Evolutionary conservation across 306 rosid genomes (phyloP), one percentile per base, ranked within the genome.

Genomic region (Malus sieversii): DNA sequence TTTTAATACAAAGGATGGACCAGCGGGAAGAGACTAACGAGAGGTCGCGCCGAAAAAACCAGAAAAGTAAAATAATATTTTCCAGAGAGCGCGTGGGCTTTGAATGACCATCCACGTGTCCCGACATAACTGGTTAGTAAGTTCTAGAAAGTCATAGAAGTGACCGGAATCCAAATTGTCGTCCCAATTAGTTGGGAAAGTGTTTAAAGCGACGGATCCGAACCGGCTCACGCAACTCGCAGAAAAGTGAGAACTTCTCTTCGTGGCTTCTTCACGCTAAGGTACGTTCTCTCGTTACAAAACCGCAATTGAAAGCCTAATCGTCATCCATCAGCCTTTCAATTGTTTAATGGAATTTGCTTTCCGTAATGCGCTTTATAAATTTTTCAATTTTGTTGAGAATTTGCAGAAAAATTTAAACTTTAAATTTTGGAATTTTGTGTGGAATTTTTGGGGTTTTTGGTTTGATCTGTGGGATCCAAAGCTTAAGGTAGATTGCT

Each of bases 81-180:
- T 40, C 5, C 10, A 2, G 10, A 22, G 8, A 4, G 16, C 0
- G 1, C 29, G 51, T 66, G 51, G 70, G 27, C 18, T 18, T 10
- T 66, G 68, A 18, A 66, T 33, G 70, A 2, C 8, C 10, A 2
- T 44, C 63, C 35, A 68, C 32, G 65, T 70, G 38, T 8, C 4
- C 0, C 44, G 5, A 27, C 4, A 33, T 3, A 6, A 70, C 11
- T 74, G 90, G 84, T 10, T 4, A 2, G 92, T 72, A 86, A 74
- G 72, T 85, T 93, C 96, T 86, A 81, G 91, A 93, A 86, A 69
- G 90, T 35, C 77, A 15, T 64, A n/a, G 90, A 74, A 35, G 64
- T 62, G 30, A 16, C 22, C 59, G 73, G 74, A 71, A 76, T 58
- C 70, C 2, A n/a, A 44, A 10, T 23, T 29, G 10, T 53, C 78